These are phyloP conservation scores for Viola odorata DNA, from an alignment of 345 rosid species.

Conservation along the genomic window DNA sequence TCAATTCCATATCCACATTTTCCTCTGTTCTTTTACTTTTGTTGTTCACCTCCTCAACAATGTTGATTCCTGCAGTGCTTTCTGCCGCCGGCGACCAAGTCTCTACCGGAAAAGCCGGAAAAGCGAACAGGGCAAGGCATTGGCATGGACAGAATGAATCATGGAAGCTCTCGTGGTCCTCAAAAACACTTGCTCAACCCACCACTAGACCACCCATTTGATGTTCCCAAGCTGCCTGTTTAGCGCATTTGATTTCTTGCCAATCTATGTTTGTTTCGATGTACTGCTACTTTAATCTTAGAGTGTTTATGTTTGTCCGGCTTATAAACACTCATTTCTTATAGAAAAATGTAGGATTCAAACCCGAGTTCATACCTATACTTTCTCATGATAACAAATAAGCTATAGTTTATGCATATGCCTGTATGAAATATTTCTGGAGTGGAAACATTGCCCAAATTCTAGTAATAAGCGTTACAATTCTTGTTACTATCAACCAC, in stretches of 20 bases:
- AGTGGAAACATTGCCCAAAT: no score
- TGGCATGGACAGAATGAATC: constrained; percentile 19
- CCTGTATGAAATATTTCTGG: no score
- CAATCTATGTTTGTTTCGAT: no score
- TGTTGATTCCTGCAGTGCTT: not conserved
- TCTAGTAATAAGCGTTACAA: no score
- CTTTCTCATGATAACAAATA: no score
- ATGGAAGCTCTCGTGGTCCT: constrained; percentile 40
- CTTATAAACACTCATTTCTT: not conserved
- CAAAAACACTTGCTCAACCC: constrained; percentile 35
- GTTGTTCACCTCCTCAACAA: constrained; percentile 16
- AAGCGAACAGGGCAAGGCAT: constrained; percentile 4
- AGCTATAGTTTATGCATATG: no score
- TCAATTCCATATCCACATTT: constrained; percentile 2
- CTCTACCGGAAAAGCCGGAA: not conserved
- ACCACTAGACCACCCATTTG: constrained; percentile 17
- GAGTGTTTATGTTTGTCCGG: not conserved
- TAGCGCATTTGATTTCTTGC: constrained; percentile 6
- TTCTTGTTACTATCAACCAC: no score
- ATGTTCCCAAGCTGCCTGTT: constrained; percentile 29
- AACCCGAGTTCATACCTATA: no score
- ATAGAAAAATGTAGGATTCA: no score
- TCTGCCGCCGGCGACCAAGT: constrained; percentile 12
- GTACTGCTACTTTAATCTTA: no score
- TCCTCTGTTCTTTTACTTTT: constrained; percentile 22